Base-by-base conservation (phyloP, 1,284 basidiomycete species). In the Cutaneotrichosporon mucoides region DNA sequence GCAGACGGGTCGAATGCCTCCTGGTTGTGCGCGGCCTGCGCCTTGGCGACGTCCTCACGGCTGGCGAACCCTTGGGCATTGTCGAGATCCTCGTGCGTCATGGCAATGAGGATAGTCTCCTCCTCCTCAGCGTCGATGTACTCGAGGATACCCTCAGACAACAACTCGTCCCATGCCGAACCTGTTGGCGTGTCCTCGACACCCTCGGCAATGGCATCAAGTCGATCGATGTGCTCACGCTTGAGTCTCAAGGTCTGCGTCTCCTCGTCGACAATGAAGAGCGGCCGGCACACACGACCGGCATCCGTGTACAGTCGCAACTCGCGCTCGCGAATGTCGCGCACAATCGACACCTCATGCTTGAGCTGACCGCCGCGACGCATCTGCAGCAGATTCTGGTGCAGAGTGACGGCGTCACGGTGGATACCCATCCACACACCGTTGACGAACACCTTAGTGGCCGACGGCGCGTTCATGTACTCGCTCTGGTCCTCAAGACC, bases 351-450 rank as follows among this genome's bases (percentile, higher is more conserved):
- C 9, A 98, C 92, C 79, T 99, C 95, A 53, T 90, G 86, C 73
- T 89, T 91, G 75, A 99, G 94, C 76, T 98, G 94, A 67, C 96
- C 92, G 75, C 91, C 93, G 67, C 96, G 83, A 64, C 96, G 86
- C 65, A 99, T 84, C 69, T 90, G 88, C 76, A 94, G 89, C 73
- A 99, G 85, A 24, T 94, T 97, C 73, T 89, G 88, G 65, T 98
- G 91, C 55, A 99, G 82, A 68, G 91, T 89, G 50, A 88, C 88
- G 13, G 95, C 91, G 69, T 98, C 90, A 60, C 93, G 89, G 79
- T 98, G 94, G n/a, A 98, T 92, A 66, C 96, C 96, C 84, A 97
- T 92, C 96, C 96, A 99, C 9, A 98, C 93, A 73, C 96, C 96
- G 71, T 99, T 99, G 65, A 99, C 92, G 77, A 99, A 99, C 42